These are phyloP conservation scores for Geotrichum macrosporum DNA, from an alignment of 1,139 yeast species.

Conservation along the genomic window DNA sequence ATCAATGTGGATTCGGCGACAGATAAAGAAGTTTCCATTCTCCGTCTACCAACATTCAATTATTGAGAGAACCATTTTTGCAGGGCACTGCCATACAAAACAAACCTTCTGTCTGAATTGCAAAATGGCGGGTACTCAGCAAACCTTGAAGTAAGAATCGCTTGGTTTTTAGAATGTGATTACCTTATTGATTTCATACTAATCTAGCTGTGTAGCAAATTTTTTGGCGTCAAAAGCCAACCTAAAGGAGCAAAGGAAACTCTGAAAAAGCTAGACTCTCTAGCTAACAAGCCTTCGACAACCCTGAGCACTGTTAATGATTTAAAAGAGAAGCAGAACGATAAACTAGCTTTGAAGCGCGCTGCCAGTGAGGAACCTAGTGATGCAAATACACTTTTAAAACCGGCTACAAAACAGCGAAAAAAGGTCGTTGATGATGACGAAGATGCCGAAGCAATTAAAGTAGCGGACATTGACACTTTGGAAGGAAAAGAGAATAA, in stretches of 20 bases:
- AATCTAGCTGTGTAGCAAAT: conserved; percentile 1
- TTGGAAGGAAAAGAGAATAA: neutral
- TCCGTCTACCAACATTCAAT: too few relatives aligned
- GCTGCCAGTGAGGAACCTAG: conserved; percentile 1
- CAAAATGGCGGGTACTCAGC: conserved; percentile 10
- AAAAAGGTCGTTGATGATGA: conserved; percentile 6
- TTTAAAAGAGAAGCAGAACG: neutral
- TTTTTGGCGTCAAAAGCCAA: conserved; percentile 6
- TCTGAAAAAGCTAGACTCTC: conserved; percentile 1
- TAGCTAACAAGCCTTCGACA: neutral
- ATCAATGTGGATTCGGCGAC: neutral
- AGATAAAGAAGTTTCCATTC: neutral
- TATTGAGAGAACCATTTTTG: neutral
- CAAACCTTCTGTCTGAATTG: neutral
- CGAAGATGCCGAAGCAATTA: conserved; percentile 1
- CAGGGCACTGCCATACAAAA: neutral
- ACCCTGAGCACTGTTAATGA: neutral
- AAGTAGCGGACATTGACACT: neutral
- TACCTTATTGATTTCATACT: neutral
- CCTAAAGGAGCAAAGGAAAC: neutral
- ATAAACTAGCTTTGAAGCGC: neutral
- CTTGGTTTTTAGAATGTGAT: too few relatives aligned
- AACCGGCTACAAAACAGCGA: conserved; percentile 8
- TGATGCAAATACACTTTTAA: neutral
- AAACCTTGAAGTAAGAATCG: conserved; percentile 12